These are phyloP conservation scores for Passalora sequoiae DNA, from an alignment of 2,329 filamentous ascomycete species.

Conservation along the genomic window DNA sequence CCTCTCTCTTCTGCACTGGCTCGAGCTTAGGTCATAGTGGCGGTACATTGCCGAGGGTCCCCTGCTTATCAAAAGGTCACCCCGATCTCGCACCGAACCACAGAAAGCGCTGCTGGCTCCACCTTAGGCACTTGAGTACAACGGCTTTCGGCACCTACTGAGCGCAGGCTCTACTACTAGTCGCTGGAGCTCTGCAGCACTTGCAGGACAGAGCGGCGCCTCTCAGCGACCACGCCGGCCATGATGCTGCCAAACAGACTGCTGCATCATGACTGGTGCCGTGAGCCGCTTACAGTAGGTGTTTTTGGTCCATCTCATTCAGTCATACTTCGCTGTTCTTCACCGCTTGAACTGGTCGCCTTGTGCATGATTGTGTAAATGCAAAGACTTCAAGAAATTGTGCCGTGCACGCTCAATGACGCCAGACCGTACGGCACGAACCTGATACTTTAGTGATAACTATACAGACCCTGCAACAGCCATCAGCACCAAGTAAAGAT, in stretches of 20 bases:
- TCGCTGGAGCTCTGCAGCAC: not conserved
- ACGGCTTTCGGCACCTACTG: slow-evolving; percentile 5
- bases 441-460: no score
- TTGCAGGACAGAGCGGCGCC: not conserved
- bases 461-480: no score
- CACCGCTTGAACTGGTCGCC: not conserved
- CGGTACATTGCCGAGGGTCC: not conserved
- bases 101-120: not conserved
- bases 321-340: not conserved
- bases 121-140: not conserved
- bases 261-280: not conserved
- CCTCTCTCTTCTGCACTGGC: no score
- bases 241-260: not conserved
- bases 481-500: slow-evolving; percentile 5
- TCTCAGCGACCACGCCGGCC: not conserved
- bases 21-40: no score
- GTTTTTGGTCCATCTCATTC: not conserved
- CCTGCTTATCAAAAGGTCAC: slow-evolving; percentile 1
- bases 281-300: not conserved
- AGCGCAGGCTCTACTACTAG: no score
- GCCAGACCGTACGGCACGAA: no score
- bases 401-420: no score
- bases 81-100: slow-evolving; percentile 1
- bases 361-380: not conserved
- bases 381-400: no score